Evolutionary conservation across 495 filamentous ascomycete species (phyloP).

Genomic region (Neurospora sp.): DNA sequence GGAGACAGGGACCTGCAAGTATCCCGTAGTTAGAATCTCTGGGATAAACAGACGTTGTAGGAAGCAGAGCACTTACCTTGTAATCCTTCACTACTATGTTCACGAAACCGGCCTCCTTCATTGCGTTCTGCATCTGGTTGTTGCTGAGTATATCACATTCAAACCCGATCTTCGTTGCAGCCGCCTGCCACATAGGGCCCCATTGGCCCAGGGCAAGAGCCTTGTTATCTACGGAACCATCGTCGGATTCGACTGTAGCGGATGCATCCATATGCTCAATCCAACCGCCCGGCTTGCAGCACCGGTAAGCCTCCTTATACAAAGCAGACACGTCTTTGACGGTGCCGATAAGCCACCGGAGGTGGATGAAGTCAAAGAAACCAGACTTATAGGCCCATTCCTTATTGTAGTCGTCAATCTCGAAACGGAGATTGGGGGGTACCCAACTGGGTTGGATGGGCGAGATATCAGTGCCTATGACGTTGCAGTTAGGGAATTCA

Average conservation of each 20-base stretch:
- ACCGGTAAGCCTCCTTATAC: conserved; percentile 20
- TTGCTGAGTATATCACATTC: conserved; percentile 4
- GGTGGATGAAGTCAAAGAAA: conserved; percentile 47
- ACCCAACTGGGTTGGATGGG: conserved; percentile 48
- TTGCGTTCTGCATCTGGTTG: conserved; percentile 43
- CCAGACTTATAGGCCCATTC: conserved; percentile 35
- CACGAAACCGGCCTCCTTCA: conserved; percentile 47
- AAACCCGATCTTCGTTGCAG: conserved; percentile 7
- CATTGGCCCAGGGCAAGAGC: conserved; percentile 20
- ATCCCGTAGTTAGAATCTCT: not conserved
- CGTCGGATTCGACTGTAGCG: not conserved
- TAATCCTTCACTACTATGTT: conserved; percentile 32
- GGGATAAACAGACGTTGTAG: not conserved
- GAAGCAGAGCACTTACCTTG: not conserved
- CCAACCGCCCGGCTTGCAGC: conserved; percentile 30
- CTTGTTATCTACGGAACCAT: not conserved
- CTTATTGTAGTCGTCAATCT: conserved; percentile 48
- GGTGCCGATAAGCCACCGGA: conserved; percentile 41
- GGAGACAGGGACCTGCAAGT: not conserved
- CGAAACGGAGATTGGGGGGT: conserved; percentile 46
- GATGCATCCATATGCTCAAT: conserved; percentile 15
- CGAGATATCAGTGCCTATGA: conserved; percentile 51
- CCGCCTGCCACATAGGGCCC: conserved; percentile 18
- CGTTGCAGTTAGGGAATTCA: conserved; percentile 7
- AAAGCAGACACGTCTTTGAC: conserved; percentile 38